These are phyloP conservation scores for Elaeagnus macrophylla DNA, from an alignment of 306 rosid species.

Conservation along the genomic window DNA sequence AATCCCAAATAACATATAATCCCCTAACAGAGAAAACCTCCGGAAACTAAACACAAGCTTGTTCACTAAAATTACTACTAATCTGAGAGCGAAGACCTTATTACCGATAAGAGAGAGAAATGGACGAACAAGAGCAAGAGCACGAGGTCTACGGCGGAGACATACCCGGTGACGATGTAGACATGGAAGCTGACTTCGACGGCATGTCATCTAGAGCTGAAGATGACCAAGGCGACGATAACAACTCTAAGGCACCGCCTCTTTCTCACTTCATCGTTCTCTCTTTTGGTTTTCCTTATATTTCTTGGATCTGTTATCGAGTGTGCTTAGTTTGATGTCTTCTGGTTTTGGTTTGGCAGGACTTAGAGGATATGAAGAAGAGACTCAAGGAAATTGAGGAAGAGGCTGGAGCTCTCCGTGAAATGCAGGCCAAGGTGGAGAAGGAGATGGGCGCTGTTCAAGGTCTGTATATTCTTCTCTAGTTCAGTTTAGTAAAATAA, in stretches of 20 bases:
- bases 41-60: background rate
- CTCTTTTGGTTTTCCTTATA: background rate
- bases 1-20: no score
- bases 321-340: constrained; percentile 1
- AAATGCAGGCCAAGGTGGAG: constrained; percentile 98
- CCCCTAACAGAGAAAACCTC: constrained; percentile 14
- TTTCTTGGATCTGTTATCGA: background rate
- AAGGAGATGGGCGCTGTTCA: constrained; percentile 98
- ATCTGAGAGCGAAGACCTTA: background rate
- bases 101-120: constrained; percentile 18
- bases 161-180: constrained; percentile 53
- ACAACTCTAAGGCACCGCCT: constrained; percentile 40
- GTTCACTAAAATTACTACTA: background rate
- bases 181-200: constrained; percentile 45
- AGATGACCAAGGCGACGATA: constrained; percentile 33
- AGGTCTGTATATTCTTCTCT: constrained; percentile 40
- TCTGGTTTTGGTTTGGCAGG: constrained; percentile 31
- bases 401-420: no score
- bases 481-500: background rate
- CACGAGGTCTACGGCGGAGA: constrained; percentile 72
- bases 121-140: constrained; percentile 45
- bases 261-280: background rate
- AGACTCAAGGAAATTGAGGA: constrained; percentile 95
- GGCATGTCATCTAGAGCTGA: constrained; percentile 40
- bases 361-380: constrained; percentile 98